Evolutionary conservation across 116 monocot genomes (phyloP), one percentile per base, ranked within the genome.

Genomic region (Posidonia oceanica): DNA sequence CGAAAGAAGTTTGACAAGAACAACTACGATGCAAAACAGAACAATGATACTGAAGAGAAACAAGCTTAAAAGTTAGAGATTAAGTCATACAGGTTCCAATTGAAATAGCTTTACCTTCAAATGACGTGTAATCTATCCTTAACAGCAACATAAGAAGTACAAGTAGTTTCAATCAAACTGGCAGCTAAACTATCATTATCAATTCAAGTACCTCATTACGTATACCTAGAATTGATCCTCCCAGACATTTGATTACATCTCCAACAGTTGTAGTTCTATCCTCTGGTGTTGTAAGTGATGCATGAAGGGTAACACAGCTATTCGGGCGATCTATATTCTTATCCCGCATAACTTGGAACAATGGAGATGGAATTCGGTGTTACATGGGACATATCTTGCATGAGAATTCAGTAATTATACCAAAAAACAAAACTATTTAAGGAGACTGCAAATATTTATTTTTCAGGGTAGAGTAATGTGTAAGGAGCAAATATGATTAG

Each of bases 171-270:
- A 53, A 8, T 10, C 16, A 44, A 10, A 65, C 17, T 22, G 44
- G 6, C 29, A 40, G 39, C 39, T 56, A 51, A 14, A 29, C 3
- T 36, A 53, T 64, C 11, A 21, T 36, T 20, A 12, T 18, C 63
- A 55, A 12, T 62, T 52, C 13, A 59, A 82, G 72, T 89, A 91
- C 96, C 91, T 96, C 96, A 75, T 89, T 82, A 41, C 96, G 91
- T 71, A 87, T 87, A 76, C 91, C 96, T 80, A 91, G 96, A 81
- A 91, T 91, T 68, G 87, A 67, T 15, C 72, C 42, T 74, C 82
- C 85, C 63, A 96, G 71, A 52, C 68, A 63, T 77, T 74, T 83
- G 62, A 96, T 85, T 54, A 85, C 87, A 75, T 69, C 66, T 58
- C 81, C 91, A 81, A 96, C 73, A 20, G 91, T 91, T 63, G 36